Evolutionary conservation across 2,329 filamentous ascomycete species (phyloP), one percentile per base, ranked within the genome.

Genomic region (Ophiostoma sp.): DNA sequence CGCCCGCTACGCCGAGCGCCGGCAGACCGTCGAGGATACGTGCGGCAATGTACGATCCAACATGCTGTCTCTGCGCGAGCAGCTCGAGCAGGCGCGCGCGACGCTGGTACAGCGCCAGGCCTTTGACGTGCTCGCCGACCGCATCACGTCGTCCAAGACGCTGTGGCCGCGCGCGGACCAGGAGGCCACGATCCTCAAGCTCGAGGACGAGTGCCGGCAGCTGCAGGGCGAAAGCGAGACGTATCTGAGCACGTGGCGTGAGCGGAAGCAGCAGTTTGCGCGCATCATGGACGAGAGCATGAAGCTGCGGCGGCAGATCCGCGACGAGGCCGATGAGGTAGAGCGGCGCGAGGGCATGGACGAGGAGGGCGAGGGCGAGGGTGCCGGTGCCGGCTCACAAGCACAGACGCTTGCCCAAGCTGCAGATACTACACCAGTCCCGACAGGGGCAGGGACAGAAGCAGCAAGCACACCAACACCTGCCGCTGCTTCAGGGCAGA

Each of bases 271-370:
- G 73, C 92, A 97, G 78, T 97, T 97, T 77, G 91, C 89, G 69
- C 85, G 87, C 68, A 93, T 98, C 74, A 91, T 97, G 76, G 91
- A 93, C 70, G 94, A 97, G 80, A 92, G 92, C n/a, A 90, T 91
- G 85, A 84, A 91, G 72, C 84, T 98, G 77, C 83, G 93, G 69
- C 84, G 91, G 65, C 83, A 96, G 76, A 97, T 98, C 75, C 88
- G 93, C 70, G 93, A 97, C 75, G 94, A 97, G 82, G 96, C 97
- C 79, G 93, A 97, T 77, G 93, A 97, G 78, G 91, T 95, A 0
- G 93, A 97, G 78, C 83, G 92, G 58, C 85, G 92, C 67, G 92
- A 96, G 77, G 92, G 92, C 42, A 92, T 92, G 87, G 85, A 87
- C 68, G 87, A 87, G 72, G 88, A 87, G 64, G 85, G 82, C 16